Evolutionary conservation across 176 grass and related monocot genomes (phyloP).

Genomic region (Olyra latifolia): DNA sequence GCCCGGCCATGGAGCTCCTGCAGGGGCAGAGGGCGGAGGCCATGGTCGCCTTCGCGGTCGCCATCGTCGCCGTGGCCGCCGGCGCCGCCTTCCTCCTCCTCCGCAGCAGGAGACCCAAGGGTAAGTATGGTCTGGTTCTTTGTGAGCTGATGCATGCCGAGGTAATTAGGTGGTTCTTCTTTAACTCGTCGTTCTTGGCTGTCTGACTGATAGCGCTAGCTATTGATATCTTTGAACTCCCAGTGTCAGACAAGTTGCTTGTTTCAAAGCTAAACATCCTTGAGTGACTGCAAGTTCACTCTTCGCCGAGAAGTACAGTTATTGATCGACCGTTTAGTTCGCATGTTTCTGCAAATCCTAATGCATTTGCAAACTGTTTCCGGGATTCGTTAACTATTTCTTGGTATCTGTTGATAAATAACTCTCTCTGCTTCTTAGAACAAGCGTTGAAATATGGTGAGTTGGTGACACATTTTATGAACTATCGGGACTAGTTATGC

Average conservation of each 20-base stretch:
- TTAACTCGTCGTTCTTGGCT: not conserved
- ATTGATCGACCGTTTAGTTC: not conserved
- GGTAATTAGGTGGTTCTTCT: too few relatives aligned
- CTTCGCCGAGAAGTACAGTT: not conserved
- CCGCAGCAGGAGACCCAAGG: constrained; percentile 55
- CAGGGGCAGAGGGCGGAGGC: constrained; percentile 37
- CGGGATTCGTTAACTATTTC: not conserved
- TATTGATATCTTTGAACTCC: not conserved
- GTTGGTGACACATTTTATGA: too few relatives aligned
- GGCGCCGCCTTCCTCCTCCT: constrained; percentile 54
- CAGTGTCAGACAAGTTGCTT: not conserved
- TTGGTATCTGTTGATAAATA: not conserved
- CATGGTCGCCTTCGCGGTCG: constrained; percentile 54
- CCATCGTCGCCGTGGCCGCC: constrained; percentile 58
- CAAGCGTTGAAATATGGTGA: too few relatives aligned
- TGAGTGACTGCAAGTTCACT: not conserved
- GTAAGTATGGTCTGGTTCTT: too few relatives aligned
- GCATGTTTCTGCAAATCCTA: not conserved
- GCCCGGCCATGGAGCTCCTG: constrained; percentile 42
- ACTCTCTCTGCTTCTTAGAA: not conserved
- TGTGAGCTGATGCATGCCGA: not conserved
- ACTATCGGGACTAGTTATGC: too few relatives aligned
- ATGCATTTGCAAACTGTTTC: not conserved
- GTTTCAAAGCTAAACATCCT: not conserved
- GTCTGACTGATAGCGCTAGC: not conserved